phyloP scores from a whole-genome alignment of 2,329 filamentous ascomycete species.

The Canariomyces notabilis region DNA sequence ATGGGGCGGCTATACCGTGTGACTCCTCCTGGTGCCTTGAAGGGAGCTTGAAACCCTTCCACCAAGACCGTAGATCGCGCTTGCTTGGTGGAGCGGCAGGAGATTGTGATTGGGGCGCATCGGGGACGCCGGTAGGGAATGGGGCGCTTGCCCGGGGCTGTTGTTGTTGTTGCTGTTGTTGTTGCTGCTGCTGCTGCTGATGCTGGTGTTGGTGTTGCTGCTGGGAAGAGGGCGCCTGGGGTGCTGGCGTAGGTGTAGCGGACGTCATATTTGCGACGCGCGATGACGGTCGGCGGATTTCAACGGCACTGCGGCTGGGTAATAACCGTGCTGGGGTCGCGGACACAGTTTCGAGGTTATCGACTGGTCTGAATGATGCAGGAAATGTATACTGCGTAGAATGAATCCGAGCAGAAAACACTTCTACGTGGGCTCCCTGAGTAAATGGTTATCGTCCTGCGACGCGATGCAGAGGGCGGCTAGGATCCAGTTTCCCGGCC shows the following conservation, averaged over 20 bases:
- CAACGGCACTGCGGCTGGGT: conserved; percentile 14
- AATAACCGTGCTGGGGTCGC: conserved; percentile 8
- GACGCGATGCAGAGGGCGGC: conserved; percentile 17
- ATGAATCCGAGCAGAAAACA: not conserved
- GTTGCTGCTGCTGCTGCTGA: conserved; percentile 16
- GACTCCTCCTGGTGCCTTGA: conserved; percentile 53
- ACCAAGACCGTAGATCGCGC: conserved; percentile 90
- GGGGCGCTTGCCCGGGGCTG: conserved; percentile 16
- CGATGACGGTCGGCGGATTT: conserved; percentile 17
- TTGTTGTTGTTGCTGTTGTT: conserved; percentile 17
- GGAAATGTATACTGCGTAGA: conserved; percentile 1
- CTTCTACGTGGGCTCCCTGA: conserved; percentile 3
- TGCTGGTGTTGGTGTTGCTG: conserved; percentile 20
- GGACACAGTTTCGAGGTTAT: conserved; percentile 11
- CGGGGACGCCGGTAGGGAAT: conserved; percentile 10
- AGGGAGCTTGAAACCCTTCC: conserved; percentile 85
- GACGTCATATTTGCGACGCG: conserved; percentile 31
- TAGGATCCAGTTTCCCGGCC: conserved; percentile 9
- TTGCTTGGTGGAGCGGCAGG: conserved; percentile 63
- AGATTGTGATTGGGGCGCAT: conserved; percentile 37
- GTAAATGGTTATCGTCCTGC: conserved; percentile 15
- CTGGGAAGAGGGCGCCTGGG: conserved; percentile 14
- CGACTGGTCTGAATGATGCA: conserved; percentile 11
- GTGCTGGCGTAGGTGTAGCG: conserved; percentile 21
- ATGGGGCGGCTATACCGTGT: conserved; percentile 47